A percentile compares a stretch with the other conserved stretches of the same genome.
Evolutionary conservation across 78 protist genomes (phyloP).

Genomic region (Emiliania huxleyi): DNA sequence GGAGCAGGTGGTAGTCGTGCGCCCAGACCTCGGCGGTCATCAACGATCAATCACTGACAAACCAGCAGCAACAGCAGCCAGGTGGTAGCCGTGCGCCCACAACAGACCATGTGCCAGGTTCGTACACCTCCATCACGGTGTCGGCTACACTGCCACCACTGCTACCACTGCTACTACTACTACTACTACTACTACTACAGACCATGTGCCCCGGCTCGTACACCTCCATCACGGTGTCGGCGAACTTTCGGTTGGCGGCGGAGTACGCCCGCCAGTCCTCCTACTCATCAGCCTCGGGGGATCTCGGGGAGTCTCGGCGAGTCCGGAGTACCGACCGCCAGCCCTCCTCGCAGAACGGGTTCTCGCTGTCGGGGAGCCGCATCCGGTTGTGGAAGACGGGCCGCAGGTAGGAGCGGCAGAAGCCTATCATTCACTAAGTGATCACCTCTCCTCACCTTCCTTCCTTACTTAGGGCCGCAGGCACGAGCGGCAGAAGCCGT

Average conservation of each 20-base stretch:
- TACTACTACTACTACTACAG: no score
- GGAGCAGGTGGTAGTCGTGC: conserved; percentile 33
- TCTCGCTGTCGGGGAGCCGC: not conserved
- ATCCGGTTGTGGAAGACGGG: not conserved
- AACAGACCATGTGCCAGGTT: no score
- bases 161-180: no score
- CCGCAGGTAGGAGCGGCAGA: not conserved
- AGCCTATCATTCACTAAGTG: not conserved
- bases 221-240: not conserved
- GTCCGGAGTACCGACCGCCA: no score
- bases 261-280: conserved; percentile 4
- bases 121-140: no score
- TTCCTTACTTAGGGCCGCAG: no score
- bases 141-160: no score
- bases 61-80: conserved; percentile 75
- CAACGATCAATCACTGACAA: no score
- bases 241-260: not conserved
- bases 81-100: conserved; percentile 83
- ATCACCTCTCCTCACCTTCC: no score
- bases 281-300: no score
- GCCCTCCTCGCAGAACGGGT: not conserved
- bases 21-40: no score
- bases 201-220: not conserved
- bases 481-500: not conserved
- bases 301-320: no score